Conservation (phyloP, 2,329 filamentous ascomycete genomes). For the Chalara sp. region DNA sequence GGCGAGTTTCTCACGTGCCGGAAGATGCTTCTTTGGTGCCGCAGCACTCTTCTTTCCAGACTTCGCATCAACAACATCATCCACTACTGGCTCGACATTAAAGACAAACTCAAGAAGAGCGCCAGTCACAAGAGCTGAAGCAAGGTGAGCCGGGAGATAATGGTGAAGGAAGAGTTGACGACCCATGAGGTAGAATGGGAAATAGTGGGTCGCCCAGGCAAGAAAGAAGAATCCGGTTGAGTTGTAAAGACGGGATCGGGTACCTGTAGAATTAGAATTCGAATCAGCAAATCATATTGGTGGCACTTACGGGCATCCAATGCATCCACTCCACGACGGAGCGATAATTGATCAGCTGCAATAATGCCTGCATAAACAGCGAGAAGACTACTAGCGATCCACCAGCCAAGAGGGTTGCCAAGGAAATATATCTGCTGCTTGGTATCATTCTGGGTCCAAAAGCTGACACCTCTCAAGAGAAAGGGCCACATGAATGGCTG, state of each 20-base stretch:
- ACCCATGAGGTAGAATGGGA: conserved; percentile 97
- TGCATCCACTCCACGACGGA: conserved; percentile 87
- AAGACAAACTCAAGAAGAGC: conserved; percentile 94
- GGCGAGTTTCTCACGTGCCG: conserved; percentile 75
- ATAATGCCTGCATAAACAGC: conserved; percentile 92
- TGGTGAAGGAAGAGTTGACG: conserved; percentile 97
- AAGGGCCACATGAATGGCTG: conserved; percentile 98
- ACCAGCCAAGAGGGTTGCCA: conserved; percentile 95
- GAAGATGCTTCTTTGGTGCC: conserved; percentile 52
- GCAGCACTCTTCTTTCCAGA: conserved; percentile 38
- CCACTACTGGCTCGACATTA: conserved; percentile 69
- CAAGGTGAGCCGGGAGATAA: conserved; percentile 90
- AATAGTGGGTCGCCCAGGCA: conserved; percentile 94
- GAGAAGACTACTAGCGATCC: conserved; percentile 85
- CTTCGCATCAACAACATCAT: conserved; percentile 40
- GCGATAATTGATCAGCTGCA: conserved; percentile 85
- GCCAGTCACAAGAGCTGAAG: conserved; percentile 82
- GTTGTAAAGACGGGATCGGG: conserved; percentile 92
- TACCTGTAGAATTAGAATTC: conserved; percentile 48
- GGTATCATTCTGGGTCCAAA: conserved; percentile 97
- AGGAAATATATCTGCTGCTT: conserved; percentile 98
- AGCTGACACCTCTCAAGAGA: conserved; percentile 91
- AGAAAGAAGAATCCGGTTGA: conserved; percentile 99
- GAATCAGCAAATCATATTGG: not conserved
- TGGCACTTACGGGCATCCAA: conserved; percentile 77